Evolutionary conservation across 2,329 filamentous ascomycete genomes (phyloP), one percentile per base, ranked within the genome.

Genomic region (Fusarium virguliforme): DNA sequence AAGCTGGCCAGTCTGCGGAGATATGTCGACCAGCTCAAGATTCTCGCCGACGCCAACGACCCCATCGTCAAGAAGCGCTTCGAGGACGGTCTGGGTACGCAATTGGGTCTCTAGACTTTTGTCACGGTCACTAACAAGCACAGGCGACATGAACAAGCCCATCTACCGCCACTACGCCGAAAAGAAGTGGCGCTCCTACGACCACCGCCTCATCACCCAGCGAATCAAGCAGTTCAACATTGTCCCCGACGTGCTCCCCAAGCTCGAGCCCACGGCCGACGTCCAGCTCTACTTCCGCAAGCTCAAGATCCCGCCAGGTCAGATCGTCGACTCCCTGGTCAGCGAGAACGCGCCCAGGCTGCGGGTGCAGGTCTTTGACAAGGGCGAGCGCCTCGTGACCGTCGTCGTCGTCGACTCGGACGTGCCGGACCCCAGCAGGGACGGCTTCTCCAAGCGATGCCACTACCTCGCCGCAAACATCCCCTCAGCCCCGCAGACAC

Each of bases 81-180:
- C 74, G 96, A 99, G 80, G 95, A 98, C 81, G 94, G 95, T 26
- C 82, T 91, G 76, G 94, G 95, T 97, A 85, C 13, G 55, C 22
- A 30, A 18, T 34, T 37, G 12, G n/a, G 4, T 12, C 43, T 34
- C 40, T 38, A 40, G 6, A n/a, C 18, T 34, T 4, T 0, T 10
- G 4, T 15, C 4, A n/a, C 10, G 12, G 4, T 32, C 6, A 13
- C 60, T 62, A 50, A 71, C 60, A 10, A 4, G 18, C 4, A 6
- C 72, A 98, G 95, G 92, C 72, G 94, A 98, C 81, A 95, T 98
- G 94, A 91, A 89, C 84, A 97, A 97, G 81, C 95, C 95, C 70
- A 95, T 99, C 79, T 99, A 99, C 85, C 93, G 95, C 71, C 89
- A 93, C 81, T 91, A 98, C 56, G 94, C 95, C 67, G 89, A 97